These are phyloP conservation scores for Clitoria ternatea DNA, from an alignment of 306 rosid genomes.

Conservation along the genomic window DNA sequence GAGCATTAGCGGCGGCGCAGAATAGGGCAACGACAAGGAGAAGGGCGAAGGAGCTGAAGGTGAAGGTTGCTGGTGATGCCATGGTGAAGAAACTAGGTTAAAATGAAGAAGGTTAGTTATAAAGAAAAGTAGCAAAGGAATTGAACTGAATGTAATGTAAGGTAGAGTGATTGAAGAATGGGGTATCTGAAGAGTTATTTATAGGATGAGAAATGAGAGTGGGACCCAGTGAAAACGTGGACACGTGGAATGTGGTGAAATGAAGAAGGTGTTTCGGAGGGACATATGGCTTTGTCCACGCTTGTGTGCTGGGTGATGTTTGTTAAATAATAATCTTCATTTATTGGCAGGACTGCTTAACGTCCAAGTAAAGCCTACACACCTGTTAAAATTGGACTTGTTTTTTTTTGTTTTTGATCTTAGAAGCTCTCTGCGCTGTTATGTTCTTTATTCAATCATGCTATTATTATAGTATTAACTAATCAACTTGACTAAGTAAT, in stretches of 20 bases:
- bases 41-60: conserved; percentile 10
- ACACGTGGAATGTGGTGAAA: background rate
- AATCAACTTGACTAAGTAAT: background rate
- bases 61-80: conserved; percentile 22
- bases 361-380: background rate
- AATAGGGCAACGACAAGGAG: conserved; percentile 17
- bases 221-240: conserved; percentile 13
- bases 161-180: background rate
- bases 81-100: conserved; percentile 16
- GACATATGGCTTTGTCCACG: background rate
- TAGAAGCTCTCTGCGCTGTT: background rate
- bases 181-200: background rate
- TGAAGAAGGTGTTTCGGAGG: too few species aligned
- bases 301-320: background rate
- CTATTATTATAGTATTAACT: background rate
- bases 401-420: background rate
- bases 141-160: background rate
- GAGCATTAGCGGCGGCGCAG: conserved; percentile 27
- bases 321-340: background rate
- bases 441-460: background rate
- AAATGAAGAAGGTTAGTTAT: too few species aligned
- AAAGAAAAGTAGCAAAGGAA: background rate
- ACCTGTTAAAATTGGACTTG: background rate
- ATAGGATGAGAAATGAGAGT: background rate
- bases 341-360: background rate